Percentiles rank a stretch among this genome's conserved stretches.
phyloP scores from a whole-genome alignment of 2,329 filamentous ascomycete species.

The Fusarium sp. region DNA sequence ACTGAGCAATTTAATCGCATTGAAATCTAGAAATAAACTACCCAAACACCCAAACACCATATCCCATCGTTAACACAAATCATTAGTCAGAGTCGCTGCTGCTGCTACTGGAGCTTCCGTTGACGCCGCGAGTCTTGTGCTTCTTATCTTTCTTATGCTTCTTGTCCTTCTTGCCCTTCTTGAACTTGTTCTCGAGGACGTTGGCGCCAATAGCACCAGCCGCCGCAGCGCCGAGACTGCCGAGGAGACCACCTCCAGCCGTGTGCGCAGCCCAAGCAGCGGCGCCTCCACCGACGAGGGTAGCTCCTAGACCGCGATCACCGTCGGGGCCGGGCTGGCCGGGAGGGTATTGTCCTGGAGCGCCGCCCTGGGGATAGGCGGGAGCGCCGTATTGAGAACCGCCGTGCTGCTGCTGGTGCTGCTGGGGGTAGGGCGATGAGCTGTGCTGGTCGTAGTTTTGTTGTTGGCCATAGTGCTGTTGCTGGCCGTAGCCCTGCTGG shows the following conservation, averaged over 20 bases:
- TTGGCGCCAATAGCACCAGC: constrained; percentile 69
- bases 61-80: neutral
- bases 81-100: constrained; percentile 49
- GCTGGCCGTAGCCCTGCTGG: constrained; percentile 42
- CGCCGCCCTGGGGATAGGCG: constrained; percentile 45
- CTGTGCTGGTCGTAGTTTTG: constrained; percentile 39
- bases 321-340: constrained; percentile 52
- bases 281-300: constrained; percentile 64
- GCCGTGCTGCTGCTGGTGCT: constrained; percentile 32
- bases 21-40: constrained; percentile 2
- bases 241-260: constrained; percentile 64
- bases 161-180: constrained; percentile 52
- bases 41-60: constrained; percentile 31
- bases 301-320: constrained; percentile 69
- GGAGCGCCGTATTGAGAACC: constrained; percentile 38
- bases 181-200: constrained; percentile 59
- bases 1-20: neutral
- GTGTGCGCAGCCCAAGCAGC: constrained; percentile 68
- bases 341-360: constrained; percentile 43
- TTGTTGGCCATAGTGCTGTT: constrained; percentile 37
- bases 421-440: constrained; percentile 38
- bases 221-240: constrained; percentile 63
- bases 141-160: constrained; percentile 52
- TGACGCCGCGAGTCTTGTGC: constrained; percentile 41
- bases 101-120: constrained; percentile 41